Percentiles rank a stretch among this genome's conserved stretches.
Evolutionary conservation across 2,329 filamentous ascomycete species (phyloP).

Genomic region (Phoma sp.): DNA sequence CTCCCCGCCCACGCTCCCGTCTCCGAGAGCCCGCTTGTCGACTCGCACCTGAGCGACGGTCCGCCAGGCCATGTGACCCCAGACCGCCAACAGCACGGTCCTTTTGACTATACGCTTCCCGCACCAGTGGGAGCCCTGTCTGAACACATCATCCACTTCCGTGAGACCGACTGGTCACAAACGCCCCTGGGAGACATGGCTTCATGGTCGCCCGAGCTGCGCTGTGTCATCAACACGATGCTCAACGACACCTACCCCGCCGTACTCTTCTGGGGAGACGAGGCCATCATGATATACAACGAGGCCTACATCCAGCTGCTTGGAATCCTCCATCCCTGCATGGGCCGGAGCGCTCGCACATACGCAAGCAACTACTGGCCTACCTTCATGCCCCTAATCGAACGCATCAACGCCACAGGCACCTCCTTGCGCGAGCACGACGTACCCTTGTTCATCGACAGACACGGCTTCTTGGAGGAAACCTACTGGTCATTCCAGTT

Average conservation of each 20-base stretch:
- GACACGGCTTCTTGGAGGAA: constrained; percentile 74
- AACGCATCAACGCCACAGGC: constrained; percentile 31
- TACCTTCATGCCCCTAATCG: constrained; percentile 29
- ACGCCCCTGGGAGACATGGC: constrained; percentile 76
- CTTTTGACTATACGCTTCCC: constrained; percentile 24
- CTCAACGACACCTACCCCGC: constrained; percentile 64
- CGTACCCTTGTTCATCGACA: constrained; percentile 72
- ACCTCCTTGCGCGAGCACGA: constrained; percentile 59
- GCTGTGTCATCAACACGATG: constrained; percentile 77
- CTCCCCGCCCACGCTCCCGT: neutral
- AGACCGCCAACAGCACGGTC: constrained; percentile 11
- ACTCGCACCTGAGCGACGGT: neutral
- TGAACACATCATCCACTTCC: constrained; percentile 72
- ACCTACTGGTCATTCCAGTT: constrained; percentile 81
- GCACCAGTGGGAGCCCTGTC: constrained; percentile 54
- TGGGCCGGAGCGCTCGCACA: constrained; percentile 66
- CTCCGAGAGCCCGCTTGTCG: neutral
- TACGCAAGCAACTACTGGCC: constrained; percentile 68
- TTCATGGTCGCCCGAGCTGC: constrained; percentile 70
- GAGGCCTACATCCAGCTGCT: constrained; percentile 42
- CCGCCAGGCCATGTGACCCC: neutral
- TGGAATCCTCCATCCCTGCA: constrained; percentile 57
- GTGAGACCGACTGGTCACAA: constrained; percentile 72
- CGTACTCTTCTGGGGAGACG: constrained; percentile 62
- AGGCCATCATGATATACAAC: constrained; percentile 49